Conservation (phyloP, 441 rosid species). For the Adansonia gregorii region DNA sequence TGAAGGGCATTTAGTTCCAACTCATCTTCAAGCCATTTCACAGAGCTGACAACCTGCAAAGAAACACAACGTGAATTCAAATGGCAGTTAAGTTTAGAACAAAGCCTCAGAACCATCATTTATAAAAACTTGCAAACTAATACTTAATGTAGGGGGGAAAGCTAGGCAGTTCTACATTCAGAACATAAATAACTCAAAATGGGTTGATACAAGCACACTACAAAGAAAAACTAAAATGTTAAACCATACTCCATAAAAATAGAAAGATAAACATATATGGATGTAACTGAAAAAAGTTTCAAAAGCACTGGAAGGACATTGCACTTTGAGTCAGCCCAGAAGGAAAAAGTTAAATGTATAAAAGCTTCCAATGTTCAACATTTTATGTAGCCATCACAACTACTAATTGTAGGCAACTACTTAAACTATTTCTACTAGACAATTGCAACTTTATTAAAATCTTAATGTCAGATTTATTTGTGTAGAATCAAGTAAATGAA, state of each 20-base stretch:
- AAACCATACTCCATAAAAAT: slow-evolving; percentile 12
- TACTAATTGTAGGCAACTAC: not conserved
- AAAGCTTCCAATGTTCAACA: slow-evolving; percentile 7
- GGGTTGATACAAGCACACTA: not conserved
- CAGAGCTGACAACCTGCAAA: slow-evolving; percentile 91
- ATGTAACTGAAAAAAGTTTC: slow-evolving; percentile 9
- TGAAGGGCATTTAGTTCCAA: slow-evolving; percentile 96
- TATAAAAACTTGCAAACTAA: not conserved
- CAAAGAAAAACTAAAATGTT: not conserved
- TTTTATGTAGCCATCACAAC: slow-evolving; percentile 6
- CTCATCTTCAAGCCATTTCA: slow-evolving; percentile 99
- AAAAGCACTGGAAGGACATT: not conserved
- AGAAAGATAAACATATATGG: not conserved
- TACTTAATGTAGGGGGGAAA: not conserved
- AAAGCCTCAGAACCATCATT: not conserved
- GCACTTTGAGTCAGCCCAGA: not conserved
- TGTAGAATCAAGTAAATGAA: not conserved
- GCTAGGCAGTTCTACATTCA: not conserved
- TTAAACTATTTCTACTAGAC: not conserved
- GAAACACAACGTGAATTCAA: slow-evolving; percentile 28
- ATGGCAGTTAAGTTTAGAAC: slow-evolving; percentile 5
- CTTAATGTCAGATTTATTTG: slow-evolving; percentile 16
- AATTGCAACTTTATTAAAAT: slow-evolving; percentile 2
- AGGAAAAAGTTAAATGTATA: not conserved
- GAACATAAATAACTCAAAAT: not conserved